Evolutionary conservation across 2,329 filamentous ascomycete genomes (phyloP), one percentile per base, ranked within the genome.

Genomic region (Aspergillus fumigatus): DNA sequence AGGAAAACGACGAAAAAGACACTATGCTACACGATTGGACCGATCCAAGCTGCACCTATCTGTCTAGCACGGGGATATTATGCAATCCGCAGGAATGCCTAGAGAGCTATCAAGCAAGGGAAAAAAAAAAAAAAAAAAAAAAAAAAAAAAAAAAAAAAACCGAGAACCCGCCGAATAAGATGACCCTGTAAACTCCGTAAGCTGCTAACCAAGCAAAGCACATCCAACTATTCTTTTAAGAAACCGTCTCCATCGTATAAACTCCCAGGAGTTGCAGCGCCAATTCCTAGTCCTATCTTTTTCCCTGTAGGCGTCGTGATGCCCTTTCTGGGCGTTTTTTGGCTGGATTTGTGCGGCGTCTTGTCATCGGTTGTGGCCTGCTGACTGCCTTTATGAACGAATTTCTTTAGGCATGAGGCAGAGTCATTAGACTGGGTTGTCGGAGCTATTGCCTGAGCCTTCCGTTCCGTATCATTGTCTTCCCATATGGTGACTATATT

Each of bases 221-320:
- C 55, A 40, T 6, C 45, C 41, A n/a, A 47, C 57, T 63, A 73
- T 61, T 74, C 72, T 54, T 72, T 71, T 56, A 74, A 55, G 59
- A 75, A 72, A 6, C 73, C 66, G 51, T 74, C 65, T 19, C 71
- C 59, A 59, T 80, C 78, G 63, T 80, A 81, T 60, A 80, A 62
- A 65, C 78, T 80, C 52, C 66, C 74, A 38, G 76, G 77, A 50
- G 75, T 79, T n/a, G 68, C 67, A 48, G 60, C 62, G 6, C 65
- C 69, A 53, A 69, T 63, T 2, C 70, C 70, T 43, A 71, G 59
- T 3, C 66, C 69, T 11, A 70, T 57, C 0, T 59, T 53, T 55
- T 70, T 68, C 25, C 63, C 61, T 17, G 59, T 66, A 1, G 71
- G 70, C 2, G 68, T 73, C 21, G 54, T 66, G 55, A 65, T 59